Conservation (phyloP, 2,329 filamentous ascomycete species). For the Aspergillus chevalieri region DNA sequence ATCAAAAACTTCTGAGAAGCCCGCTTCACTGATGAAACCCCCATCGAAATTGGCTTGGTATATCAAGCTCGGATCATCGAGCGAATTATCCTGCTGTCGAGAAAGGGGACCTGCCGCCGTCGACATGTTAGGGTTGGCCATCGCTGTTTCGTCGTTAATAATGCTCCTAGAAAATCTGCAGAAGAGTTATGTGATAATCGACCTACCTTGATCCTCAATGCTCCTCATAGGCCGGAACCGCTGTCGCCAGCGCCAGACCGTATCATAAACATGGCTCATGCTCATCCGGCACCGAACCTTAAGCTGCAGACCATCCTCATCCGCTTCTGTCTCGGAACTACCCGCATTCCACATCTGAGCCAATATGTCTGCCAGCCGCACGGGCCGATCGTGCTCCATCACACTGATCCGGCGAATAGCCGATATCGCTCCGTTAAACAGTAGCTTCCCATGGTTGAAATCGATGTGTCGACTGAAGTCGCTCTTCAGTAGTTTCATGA, state of each 20-base stretch:
- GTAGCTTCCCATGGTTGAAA: conserved; percentile 47
- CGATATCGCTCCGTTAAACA: conserved; percentile 54
- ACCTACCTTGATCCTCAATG: conserved; percentile 57
- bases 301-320: conserved; percentile 47
- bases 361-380: conserved; percentile 57
- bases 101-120: conserved; percentile 18
- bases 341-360: conserved; percentile 58
- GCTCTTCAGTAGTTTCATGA: conserved; percentile 60
- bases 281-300: conserved; percentile 60
- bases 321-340: conserved; percentile 21
- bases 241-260: conserved; percentile 60
- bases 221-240: conserved; percentile 61
- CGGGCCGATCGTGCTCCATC: conserved; percentile 56
- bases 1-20: conserved; percentile 72
- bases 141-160: conserved; percentile 13
- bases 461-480: conserved; percentile 54
- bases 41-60: conserved; percentile 32
- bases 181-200: neutral
- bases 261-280: conserved; percentile 61
- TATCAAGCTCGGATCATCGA: conserved; percentile 27
- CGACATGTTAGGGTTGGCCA: conserved; percentile 33
- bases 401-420: conserved; percentile 56
- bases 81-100: conserved; percentile 24
- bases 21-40: conserved; percentile 36
- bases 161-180: neutral